Evolutionary conservation across 2,329 filamentous ascomycete species (phyloP).

Genomic region (Diaporthe sp.): DNA sequence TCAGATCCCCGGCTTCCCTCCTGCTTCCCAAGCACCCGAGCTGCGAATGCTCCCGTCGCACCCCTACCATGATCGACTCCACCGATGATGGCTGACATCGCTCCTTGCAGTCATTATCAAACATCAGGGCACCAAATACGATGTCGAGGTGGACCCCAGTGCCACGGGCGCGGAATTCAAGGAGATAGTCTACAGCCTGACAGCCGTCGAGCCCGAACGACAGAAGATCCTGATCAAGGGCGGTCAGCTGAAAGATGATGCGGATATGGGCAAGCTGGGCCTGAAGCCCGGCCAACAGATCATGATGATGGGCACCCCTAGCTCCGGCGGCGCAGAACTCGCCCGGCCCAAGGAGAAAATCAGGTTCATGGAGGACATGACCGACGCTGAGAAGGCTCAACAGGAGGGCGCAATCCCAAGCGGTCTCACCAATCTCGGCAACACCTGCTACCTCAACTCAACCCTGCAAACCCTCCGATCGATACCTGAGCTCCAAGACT

Average conservation of each 20-base stretch:
- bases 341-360: constrained; percentile 83
- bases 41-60: neutral
- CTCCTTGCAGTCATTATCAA: constrained; percentile 82
- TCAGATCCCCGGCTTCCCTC: neutral
- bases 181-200: constrained; percentile 93
- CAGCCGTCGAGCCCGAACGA: constrained; percentile 93
- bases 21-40: neutral
- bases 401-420: constrained; percentile 87
- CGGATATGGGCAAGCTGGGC: constrained; percentile 83
- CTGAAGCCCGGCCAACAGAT: constrained; percentile 89
- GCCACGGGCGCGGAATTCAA: constrained; percentile 95
- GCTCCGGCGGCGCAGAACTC: constrained; percentile 70
- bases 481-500: constrained; percentile 90
- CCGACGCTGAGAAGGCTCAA: constrained; percentile 88
- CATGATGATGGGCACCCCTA: constrained; percentile 97
- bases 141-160: constrained; percentile 89
- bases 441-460: constrained; percentile 98
- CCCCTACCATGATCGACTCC: neutral
- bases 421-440: constrained; percentile 91
- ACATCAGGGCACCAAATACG: constrained; percentile 94
- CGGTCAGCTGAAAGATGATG: constrained; percentile 95
- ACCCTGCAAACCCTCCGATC: constrained; percentile 91
- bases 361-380: constrained; percentile 98
- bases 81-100: constrained; percentile 42
- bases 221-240: constrained; percentile 97